Conservation (phyloP, 1,139 yeast genomes). For the Keqinozyma sinolaborantium region DNA sequence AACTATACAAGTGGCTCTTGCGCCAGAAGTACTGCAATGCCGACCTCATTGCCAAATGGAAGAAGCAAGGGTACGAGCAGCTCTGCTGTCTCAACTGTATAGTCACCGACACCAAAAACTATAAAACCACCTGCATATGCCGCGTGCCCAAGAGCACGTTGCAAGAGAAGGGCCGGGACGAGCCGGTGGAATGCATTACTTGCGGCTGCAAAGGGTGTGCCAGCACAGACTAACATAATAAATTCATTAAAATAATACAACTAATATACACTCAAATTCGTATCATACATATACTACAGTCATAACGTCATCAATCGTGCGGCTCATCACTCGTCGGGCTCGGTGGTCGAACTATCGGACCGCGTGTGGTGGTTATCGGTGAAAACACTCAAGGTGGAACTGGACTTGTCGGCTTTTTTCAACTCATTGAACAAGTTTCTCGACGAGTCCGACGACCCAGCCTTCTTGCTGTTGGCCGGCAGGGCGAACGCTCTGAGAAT, state of each 20-base stretch:
- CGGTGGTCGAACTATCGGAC: slow-evolving; percentile 1
- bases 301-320: slow-evolving; percentile 1
- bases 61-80: slow-evolving; percentile 83
- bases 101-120: slow-evolving; percentile 57
- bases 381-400: background rate
- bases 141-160: slow-evolving; percentile 70
- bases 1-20: slow-evolving; percentile 75
- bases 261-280: slow-evolving; percentile 1
- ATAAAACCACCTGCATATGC: slow-evolving; percentile 75
- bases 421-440: slow-evolving; percentile 8
- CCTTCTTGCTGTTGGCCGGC: slow-evolving; percentile 16
- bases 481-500: slow-evolving; percentile 42
- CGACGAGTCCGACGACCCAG: too few species aligned
- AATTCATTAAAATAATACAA: background rate
- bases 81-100: slow-evolving; percentile 84
- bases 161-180: slow-evolving; percentile 31
- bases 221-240: slow-evolving; percentile 54
- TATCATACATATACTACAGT: background rate
- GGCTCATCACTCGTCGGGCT: background rate
- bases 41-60: slow-evolving; percentile 84
- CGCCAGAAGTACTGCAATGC: slow-evolving; percentile 67
- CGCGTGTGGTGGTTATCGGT: background rate
- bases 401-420: slow-evolving; percentile 5
- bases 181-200: slow-evolving; percentile 61
- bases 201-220: slow-evolving; percentile 93